phyloP scores from a whole-genome alignment of 2,329 filamentous ascomycete species.

The Calonectria crousiana region DNA sequence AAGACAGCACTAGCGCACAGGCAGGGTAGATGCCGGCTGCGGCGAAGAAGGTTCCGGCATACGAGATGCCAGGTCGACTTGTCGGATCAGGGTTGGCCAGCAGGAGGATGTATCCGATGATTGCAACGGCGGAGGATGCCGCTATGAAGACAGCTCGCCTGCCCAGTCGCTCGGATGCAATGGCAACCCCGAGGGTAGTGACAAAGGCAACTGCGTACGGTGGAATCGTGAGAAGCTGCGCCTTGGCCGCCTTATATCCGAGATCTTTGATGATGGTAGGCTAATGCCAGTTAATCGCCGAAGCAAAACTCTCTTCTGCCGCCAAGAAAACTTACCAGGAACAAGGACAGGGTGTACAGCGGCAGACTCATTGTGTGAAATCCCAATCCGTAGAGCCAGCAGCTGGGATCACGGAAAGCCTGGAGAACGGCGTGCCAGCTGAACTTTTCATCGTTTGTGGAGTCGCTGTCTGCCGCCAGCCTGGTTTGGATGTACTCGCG shows the following conservation, averaged over 20 bases:
- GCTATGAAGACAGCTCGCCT: conserved; percentile 74
- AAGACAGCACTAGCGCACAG: conserved; percentile 72
- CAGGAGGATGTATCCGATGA: conserved; percentile 73
- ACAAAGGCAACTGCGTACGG: conserved; percentile 74
- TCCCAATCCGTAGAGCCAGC: conserved; percentile 78
- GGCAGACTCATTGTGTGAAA: conserved; percentile 80
- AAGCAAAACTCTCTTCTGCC: rapidly evolving
- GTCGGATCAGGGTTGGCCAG: conserved; percentile 62
- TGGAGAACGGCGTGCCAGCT: conserved; percentile 74
- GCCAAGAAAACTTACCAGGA: conserved; percentile 54
- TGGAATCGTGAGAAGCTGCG: conserved; percentile 72
- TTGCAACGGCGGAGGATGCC: conserved; percentile 65
- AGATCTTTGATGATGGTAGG: conserved; percentile 67
- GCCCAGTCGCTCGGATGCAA: conserved; percentile 69
- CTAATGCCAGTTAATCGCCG: conserved; percentile 29
- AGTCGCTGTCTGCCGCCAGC: conserved; percentile 76
- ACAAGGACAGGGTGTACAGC: conserved; percentile 68
- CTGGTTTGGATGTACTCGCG: conserved; percentile 71
- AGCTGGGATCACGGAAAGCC: conserved; percentile 76
- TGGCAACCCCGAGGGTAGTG: conserved; percentile 69
- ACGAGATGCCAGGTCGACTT: conserved; percentile 66
- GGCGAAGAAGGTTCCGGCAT: conserved; percentile 72
- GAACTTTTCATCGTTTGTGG: conserved; percentile 76
- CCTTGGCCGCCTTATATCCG: conserved; percentile 65
- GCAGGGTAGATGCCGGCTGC: conserved; percentile 77